Base-by-base conservation (phyloP, 805 yeast genomes). In the Wickerhamomyces canadensis region DNA sequence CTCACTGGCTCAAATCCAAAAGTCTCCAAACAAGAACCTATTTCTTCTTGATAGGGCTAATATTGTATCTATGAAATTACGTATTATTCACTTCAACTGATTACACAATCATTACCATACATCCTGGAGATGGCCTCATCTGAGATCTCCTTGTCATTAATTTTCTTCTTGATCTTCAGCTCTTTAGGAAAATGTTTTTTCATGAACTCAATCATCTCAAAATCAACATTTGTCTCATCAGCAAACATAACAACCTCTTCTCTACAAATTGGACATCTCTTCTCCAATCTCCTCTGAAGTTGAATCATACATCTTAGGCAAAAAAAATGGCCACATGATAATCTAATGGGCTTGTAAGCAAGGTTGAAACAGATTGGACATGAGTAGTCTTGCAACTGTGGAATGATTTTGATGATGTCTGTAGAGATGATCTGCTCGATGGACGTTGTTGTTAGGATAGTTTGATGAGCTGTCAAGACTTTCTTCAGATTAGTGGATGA, bases 291-390 rank as follows among this genome's bases (percentile, higher is more conserved):
- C 36, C 83, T 67, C 55, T 82, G 84, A 45, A 83, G 51, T 48
- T 80, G 80, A 19, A 84, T 80, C 39, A 82, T 56, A 48, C 93
- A 83, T 33, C 89, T 60, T 4, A 83, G 76, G 54, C 93, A 83
- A 55, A 82, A 83, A 16, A 80, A 60, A 52, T 83, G 93, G 1
- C 70, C 70, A 55, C 93, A 83, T 9, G 57, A 60, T 13, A 83
- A 61, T 33, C 78, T 60, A 33, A 83, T 78, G 3, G 93, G 93
- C 49, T 81, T 80, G 60, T 70, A 83, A 0, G 88, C 87, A 32
- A 83, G 68, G 3, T 74, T 68, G 55, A 74, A 71, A 53, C 93
- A 83, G 9, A 83, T 76, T 1, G 89, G 86, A 52, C 93, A 83
- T 2, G 76, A 62, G 49, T 81, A 83, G 54, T 84, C 91, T 34